phyloP scores from a whole-genome alignment of 179 eudicot species.

The Kewa caespitosa region DNA sequence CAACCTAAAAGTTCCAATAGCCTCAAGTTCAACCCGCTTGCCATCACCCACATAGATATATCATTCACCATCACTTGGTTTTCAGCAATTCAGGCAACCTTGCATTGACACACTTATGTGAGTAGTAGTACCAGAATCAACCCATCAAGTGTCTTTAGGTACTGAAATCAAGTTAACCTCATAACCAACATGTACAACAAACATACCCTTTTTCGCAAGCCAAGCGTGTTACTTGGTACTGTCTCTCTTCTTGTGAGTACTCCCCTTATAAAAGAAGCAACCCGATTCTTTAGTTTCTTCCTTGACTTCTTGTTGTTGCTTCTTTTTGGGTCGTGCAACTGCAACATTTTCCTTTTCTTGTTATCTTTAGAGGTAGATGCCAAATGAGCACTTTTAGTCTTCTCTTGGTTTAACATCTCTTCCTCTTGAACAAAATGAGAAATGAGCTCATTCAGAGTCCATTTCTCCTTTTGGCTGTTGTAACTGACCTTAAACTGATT shows the following conservation, averaged over 20 bases:
- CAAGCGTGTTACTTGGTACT: not conserved
- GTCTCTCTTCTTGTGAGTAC: not conserved
- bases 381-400: not conserved
- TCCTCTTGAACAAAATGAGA: not conserved
- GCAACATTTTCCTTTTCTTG: not conserved
- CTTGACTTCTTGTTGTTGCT: not conserved
- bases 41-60: conserved; percentile 5
- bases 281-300: not conserved
- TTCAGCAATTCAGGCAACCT: conserved; percentile 10
- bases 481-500: not conserved
- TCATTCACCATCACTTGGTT: conserved; percentile 15
- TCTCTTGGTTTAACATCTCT: not conserved
- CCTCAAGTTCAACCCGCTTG: not conserved
- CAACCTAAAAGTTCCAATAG: not conserved
- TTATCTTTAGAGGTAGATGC: not conserved
- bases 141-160: not conserved
- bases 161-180: not conserved
- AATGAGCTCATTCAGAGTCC: not conserved
- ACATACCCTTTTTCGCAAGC: not conserved
- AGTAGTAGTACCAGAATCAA: conserved; percentile 4
- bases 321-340: not conserved
- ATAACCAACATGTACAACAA: not conserved
- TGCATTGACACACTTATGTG: conserved; percentile 16
- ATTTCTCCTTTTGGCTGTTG: not conserved
- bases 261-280: conserved; percentile 14